Base-by-base conservation (phyloP, 1,139 yeast species). In the Magnusiomyces sp. region DNA sequence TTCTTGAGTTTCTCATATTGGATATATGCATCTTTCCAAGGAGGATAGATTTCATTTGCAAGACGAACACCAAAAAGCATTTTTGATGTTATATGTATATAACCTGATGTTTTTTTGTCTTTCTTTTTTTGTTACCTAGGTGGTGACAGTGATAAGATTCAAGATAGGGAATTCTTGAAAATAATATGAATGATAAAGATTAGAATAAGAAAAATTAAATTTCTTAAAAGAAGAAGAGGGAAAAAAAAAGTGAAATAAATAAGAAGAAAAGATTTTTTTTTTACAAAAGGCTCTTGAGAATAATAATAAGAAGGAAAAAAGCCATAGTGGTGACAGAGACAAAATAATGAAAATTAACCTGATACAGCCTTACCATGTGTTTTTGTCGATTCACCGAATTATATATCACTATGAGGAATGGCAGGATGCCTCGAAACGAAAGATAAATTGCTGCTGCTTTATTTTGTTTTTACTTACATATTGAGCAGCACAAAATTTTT, bases 51-150 rank as follows among this genome's bases (percentile, higher is more conserved):
- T 67, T 90, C 97, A 59, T 79, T 81, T 50, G 83, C 83, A 53
- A 92, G 73, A 63, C 86, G 87, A 51, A 79, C 86, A 48, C 95
- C 95, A 64, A 90, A 92, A 55, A 90, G 71, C 97, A 92, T 89
- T 44, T 17, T 53, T 11, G 10, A 31, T 63, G 7, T 7, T 9
- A 36, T 38, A 38, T 16, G 10, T 38, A 13, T 38, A 36, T 9
- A n/a, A 36, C 9, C 19, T 7, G 19, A 13, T 38, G 19, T 38
- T n/a, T 36, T n/a, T 9, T n/a, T n/a, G 16, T 14, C 38, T 34
- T 34, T 14, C 17, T 17, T 34, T 11, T 34, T 34, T 34, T 34
- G 5, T 34, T 34, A 36, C 14, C 7, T 7, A 36, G 7, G 16
- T 6, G 16, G 9, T 7, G 13, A 7, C 13, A 9, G 39, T 7